Conservation (phyloP, 495 filamentous ascomycete species). For the Neurospora intermedia region DNA sequence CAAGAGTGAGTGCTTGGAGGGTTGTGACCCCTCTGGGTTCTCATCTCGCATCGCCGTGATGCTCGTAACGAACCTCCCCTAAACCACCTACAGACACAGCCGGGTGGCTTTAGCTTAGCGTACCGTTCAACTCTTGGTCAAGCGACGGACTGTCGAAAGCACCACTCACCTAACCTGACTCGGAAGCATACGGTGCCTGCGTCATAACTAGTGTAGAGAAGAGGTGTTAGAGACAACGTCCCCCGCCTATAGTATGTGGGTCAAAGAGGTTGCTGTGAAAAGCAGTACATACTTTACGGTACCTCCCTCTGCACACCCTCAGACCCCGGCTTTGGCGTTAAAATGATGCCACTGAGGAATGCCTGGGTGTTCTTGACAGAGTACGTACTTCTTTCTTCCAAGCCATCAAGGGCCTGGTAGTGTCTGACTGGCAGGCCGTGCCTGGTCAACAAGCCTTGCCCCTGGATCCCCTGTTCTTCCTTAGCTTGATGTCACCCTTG, state of each 20-base stretch:
- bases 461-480: conserved; percentile 10
- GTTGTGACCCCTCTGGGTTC: not conserved
- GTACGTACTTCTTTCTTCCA: not conserved
- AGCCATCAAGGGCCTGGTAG: not conserved
- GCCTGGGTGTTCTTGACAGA: not conserved
- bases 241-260: not conserved
- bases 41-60: not conserved
- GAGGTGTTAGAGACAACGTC: not conserved
- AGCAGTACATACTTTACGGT: conserved; percentile 2
- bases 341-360: conserved; percentile 16
- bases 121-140: not conserved
- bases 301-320: conserved; percentile 2
- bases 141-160: not conserved
- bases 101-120: not conserved
- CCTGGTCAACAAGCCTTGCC: conserved; percentile 21
- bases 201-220: not conserved
- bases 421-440: conserved; percentile 8
- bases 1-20: not conserved
- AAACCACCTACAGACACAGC: not conserved
- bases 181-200: not conserved
- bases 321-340: conserved; percentile 16
- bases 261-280: not conserved
- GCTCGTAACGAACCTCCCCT: not conserved
- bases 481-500: conserved; percentile 8
- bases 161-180: not conserved